Evolutionary conservation across 176 grass and related monocot genomes (phyloP).

Genomic region (Lolium multiflorum): DNA sequence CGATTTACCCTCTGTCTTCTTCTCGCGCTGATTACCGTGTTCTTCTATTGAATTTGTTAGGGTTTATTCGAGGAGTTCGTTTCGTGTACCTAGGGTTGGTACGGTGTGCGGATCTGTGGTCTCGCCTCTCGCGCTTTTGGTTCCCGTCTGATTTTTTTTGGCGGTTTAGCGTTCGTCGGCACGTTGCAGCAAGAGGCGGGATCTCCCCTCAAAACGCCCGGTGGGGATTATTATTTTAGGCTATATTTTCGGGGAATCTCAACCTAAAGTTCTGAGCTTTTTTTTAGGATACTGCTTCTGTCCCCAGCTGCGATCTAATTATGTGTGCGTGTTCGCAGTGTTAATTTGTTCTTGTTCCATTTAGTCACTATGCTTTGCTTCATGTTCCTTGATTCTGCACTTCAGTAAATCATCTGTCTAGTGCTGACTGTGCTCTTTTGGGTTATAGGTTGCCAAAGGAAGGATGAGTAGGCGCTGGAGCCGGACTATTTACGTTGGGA

Average conservation of each 20-base stretch:
- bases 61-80: neutral
- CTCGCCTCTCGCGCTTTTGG: neutral
- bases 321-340: neutral
- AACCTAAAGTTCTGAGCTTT: too few relatives aligned
- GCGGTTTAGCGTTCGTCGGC: neutral
- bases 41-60: neutral
- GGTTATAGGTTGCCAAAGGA: constrained; percentile 28
- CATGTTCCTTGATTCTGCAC: neutral
- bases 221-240: neutral
- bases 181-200: neutral
- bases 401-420: neutral
- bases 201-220: neutral
- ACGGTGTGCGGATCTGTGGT: constrained; percentile 5
- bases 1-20: neutral
- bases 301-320: neutral
- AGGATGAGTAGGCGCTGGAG: constrained; percentile 75
- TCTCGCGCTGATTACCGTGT: neutral
- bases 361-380: neutral
- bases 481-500: constrained; percentile 78
- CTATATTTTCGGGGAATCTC: neutral
- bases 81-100: neutral
- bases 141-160: neutral
- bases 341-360: neutral
- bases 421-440: neutral
- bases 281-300: neutral